Base-by-base conservation (phyloP, 1,284 basidiomycete genomes). In the Ustilago hordei region DNA sequence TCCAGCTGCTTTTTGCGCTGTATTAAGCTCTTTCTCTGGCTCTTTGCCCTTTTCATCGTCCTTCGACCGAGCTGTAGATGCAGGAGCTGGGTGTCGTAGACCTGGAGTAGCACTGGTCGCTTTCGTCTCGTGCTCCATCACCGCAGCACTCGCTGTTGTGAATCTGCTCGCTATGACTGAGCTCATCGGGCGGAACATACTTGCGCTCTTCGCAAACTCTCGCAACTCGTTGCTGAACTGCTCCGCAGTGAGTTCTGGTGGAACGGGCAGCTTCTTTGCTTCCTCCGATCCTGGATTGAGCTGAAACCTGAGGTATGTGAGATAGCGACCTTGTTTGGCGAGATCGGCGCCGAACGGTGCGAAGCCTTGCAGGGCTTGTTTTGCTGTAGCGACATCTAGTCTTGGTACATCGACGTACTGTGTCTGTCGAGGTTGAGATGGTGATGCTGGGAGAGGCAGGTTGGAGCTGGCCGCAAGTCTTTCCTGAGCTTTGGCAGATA, bases 131-230 rank as follows among this genome's bases (percentile, higher is more conserved):
- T 69, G 69, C 19, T 62, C 72, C 55, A 66, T 62, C 32, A 55
- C 56, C 3, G 48, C 47, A 0, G 92, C 93, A 63, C 91, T 92
- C 2, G 81, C 82, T 13, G 69, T 76, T 2, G 93, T 94, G 86
- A 99, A 99, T 7, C 96, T 90, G 19, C 91, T 92, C 0, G 95
- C 94, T 93, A 99, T 98, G 28, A 94, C 93, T 17, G 91, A 93
- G 0, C 92, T 92, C 84, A 96, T 91, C 0, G 96, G 96, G 78
- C 94, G 94, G 88, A 98, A 98, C 34, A 98, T 91, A 32, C 90
- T 88, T 0, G 96, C 97, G 0, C 93, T 90, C 82, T 94, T 93
- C 0, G 92, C 91, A 79, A 95, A 99, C 74, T 95, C 93, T 48
- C 89, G 88, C 36, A 98, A 88, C 86, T 99, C 96, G 71, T 91